Base-by-base conservation (phyloP, 1,284 basidiomycete genomes). In the Moniliophthora roreri region DNA sequence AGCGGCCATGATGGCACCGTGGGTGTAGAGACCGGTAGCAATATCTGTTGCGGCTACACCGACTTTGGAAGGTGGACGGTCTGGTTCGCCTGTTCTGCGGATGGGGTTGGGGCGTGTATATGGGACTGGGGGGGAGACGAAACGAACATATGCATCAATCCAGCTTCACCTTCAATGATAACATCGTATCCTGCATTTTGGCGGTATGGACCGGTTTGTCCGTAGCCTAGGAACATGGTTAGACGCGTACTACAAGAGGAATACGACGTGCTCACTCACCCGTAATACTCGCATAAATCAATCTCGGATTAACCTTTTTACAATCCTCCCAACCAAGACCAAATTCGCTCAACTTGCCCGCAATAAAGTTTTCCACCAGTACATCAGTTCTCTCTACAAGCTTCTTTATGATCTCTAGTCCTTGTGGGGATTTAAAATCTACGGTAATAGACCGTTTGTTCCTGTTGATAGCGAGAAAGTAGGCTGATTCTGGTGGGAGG, bases 221-320 rank as follows among this genome's bases (percentile, higher is more conserved):
- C 95, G 68, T 97, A 97, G 16, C 94, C 94, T 93, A 52, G 20
- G 37, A 45, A 42, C 40, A 11, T 24, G 45, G 35, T 7, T 34
- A 60, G 32, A 53, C 48, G 45, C 15, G 53, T 41, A 41, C 21
- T 48, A 32, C 28, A 35, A 37, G 35, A 23, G 38, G 37, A 34
- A 16, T 10, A 15, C 40, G 26, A 53, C 26, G 11, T 21, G 16
- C 26, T 16, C 7, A 49, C 36, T 5, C 41, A 86, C 93, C 93
- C 15, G 93, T 94, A 59, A 98, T 89, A 23, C 91, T 94, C 40
- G 93, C 86, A 64, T 98, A 98, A 42, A 98, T 86, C 49, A 98
- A 76, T 38, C 77, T 74, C 2, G 89, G 87, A 63, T 98, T 98
- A 51, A 95, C 75, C 67, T 81, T 80, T 51, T 77, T 77, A 63